These are phyloP conservation scores for Polytolypa hystricis DNA, from an alignment of 2,329 filamentous ascomycete species.

Conservation along the genomic window DNA sequence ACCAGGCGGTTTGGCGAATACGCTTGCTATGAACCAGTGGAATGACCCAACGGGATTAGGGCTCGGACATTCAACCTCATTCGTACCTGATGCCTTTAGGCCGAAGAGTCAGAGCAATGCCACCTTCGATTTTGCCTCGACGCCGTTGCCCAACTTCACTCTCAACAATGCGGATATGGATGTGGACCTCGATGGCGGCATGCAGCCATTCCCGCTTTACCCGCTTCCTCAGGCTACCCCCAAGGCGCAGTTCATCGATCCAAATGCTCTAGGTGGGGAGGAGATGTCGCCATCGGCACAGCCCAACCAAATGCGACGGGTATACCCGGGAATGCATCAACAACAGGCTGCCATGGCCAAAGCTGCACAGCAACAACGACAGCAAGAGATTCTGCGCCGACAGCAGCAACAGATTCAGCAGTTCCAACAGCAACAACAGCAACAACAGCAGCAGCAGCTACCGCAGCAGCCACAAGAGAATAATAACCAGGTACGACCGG, in stretches of 20 bases:
- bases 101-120: background rate
- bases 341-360: constrained; percentile 71
- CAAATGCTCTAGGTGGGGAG: constrained; percentile 56
- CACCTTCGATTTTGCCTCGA: constrained; percentile 52
- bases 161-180: constrained; percentile 54
- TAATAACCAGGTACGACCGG: constrained; percentile 19
- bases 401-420: constrained; percentile 40
- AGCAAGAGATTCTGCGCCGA: constrained; percentile 49
- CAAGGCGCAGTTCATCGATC: constrained; percentile 55
- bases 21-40: constrained; percentile 63
- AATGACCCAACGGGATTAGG: constrained; percentile 29
- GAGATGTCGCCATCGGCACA: constrained; percentile 44
- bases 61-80: constrained; percentile 15
- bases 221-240: constrained; percentile 7
- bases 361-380: constrained; percentile 55
- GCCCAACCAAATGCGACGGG: constrained; percentile 53
- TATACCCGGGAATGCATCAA: constrained; percentile 90
- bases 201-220: constrained; percentile 52
- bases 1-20: constrained; percentile 67
- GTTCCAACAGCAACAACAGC: constrained; percentile 37
- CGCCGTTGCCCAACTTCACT: constrained; percentile 45
- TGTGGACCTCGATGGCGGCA: constrained; percentile 53
- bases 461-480: constrained; percentile 11
- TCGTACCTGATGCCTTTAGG: background rate
- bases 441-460: constrained; percentile 32